Conservation (phyloP, 768 basidiomycete species). For the Trametes maxima region DNA sequence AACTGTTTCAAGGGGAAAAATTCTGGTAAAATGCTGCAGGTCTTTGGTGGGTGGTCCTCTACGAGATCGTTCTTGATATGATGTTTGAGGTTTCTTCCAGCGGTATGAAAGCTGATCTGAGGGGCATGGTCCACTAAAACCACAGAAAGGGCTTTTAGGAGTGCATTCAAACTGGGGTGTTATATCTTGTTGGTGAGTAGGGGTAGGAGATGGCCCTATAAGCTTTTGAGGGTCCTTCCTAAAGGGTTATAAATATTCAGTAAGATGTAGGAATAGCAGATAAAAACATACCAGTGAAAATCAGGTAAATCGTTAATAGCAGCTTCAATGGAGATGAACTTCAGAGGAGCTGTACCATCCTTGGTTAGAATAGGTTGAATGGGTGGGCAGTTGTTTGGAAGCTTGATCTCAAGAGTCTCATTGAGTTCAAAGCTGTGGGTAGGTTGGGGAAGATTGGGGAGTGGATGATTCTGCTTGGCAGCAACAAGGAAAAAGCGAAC, state of each 20-base stretch:
- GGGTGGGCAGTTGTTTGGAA: slow-evolving; percentile 42
- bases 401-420: slow-evolving; percentile 52
- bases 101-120: slow-evolving; percentile 34
- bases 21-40: slow-evolving; percentile 70
- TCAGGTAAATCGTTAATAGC: slow-evolving; percentile 72
- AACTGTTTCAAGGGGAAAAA: slow-evolving; percentile 51
- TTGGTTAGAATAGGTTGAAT: slow-evolving; percentile 49
- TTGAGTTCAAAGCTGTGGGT: slow-evolving; percentile 43
- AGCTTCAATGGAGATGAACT: slow-evolving; percentile 62
- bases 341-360: slow-evolving; percentile 51
- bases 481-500: slow-evolving; percentile 55
- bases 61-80: slow-evolving; percentile 53
- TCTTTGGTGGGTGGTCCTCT: slow-evolving; percentile 42
- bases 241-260: background rate
- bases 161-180: slow-evolving; percentile 36
- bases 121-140: slow-evolving; percentile 29
- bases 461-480: slow-evolving; percentile 37
- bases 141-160: slow-evolving; percentile 39
- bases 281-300: slow-evolving; percentile 65
- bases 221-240: slow-evolving; percentile 39
- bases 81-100: slow-evolving; percentile 37
- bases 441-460: slow-evolving; percentile 46
- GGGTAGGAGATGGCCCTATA: background rate
- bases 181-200: rapidly evolving
- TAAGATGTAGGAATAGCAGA: background rate